phyloP scores from a whole-genome alignment of 352 stramenopile genomes.

The Globisporangium nodosum region DNA sequence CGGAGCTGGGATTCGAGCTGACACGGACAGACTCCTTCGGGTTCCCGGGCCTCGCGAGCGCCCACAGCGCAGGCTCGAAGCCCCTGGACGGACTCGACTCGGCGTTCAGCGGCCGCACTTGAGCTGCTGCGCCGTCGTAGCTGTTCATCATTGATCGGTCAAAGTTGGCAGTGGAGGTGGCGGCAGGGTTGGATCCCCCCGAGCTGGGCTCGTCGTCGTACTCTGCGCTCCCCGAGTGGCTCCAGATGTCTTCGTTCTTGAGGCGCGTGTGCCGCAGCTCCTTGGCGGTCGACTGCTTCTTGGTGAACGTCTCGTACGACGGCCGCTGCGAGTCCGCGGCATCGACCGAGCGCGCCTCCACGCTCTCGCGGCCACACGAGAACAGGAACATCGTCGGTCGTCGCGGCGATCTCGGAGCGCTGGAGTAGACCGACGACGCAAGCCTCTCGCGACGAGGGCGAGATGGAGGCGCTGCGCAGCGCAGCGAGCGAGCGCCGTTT shows the following conservation, averaged over 20 bases:
- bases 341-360: slow-evolving; percentile 11
- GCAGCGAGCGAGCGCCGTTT: no score
- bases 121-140: slow-evolving; percentile 29
- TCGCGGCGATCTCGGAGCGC: no score
- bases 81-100: slow-evolving; percentile 2
- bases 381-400: slow-evolving; percentile 27
- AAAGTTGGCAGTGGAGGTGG: neutral
- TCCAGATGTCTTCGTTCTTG: slow-evolving; percentile 18
- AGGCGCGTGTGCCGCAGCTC: slow-evolving; percentile 5
- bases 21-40: slow-evolving; percentile 1
- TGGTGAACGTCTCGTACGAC: slow-evolving; percentile 19
- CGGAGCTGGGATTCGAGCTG: slow-evolving; percentile 8
- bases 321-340: neutral
- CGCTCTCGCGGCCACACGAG: slow-evolving; percentile 25
- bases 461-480: no score
- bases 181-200: no score
- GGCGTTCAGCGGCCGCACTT: slow-evolving; percentile 10
- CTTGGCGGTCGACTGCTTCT: slow-evolving; percentile 9
- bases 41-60: slow-evolving; percentile 13
- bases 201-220: slow-evolving; percentile 8
- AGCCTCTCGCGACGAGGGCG: no score
- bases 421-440: no score
- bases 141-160: slow-evolving; percentile 15
- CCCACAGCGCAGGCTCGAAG: slow-evolving; percentile 15
- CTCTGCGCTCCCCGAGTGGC: slow-evolving; percentile 14